phyloP scores from a whole-genome alignment of 2,329 filamentous ascomycete species.

The Fusarium hainanense region DNA sequence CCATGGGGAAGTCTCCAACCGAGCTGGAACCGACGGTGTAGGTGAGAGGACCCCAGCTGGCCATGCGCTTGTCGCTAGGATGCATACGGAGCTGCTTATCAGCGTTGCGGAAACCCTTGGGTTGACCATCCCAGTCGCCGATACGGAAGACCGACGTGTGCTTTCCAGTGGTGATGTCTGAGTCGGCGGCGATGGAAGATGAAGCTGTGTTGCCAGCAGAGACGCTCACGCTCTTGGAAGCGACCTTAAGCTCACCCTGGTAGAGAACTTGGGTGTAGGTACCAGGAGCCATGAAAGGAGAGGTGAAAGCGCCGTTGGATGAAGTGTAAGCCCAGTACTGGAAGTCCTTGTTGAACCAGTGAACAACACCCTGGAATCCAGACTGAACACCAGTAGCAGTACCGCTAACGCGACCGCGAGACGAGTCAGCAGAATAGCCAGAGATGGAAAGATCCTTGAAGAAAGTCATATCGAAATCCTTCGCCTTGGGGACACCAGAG shows the following conservation, averaged over 20 bases:
- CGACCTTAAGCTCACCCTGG: conserved; percentile 67
- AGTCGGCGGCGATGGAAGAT: conserved; percentile 62
- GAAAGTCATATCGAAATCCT: conserved; percentile 66
- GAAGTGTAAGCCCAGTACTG: conserved; percentile 74
- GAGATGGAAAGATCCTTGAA: conserved; percentile 67
- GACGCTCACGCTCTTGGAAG: conserved; percentile 60
- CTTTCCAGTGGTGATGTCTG: conserved; percentile 56
- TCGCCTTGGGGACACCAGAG: conserved; percentile 63
- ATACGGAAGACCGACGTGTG: conserved; percentile 70
- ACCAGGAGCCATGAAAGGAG: conserved; percentile 73
- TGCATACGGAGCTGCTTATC: conserved; percentile 76
- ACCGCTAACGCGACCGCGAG: conserved; percentile 69
- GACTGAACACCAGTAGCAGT: conserved; percentile 67
- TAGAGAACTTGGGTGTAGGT: conserved; percentile 76
- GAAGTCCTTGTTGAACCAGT: conserved; percentile 71
- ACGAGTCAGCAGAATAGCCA: conserved; percentile 66
- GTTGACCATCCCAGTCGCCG: conserved; percentile 73
- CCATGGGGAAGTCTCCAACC: conserved; percentile 71
- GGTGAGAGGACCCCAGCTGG: conserved; percentile 67
- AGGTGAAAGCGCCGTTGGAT: conserved; percentile 67
- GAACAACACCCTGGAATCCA: conserved; percentile 66
- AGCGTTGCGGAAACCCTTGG: conserved; percentile 73
- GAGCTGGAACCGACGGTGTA: conserved; percentile 69
- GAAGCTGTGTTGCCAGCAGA: conserved; percentile 60
- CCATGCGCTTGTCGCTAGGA: conserved; percentile 73